phyloP scores from a whole-genome alignment of 768 basidiomycete genomes.

The Tulasnella sp. region DNA sequence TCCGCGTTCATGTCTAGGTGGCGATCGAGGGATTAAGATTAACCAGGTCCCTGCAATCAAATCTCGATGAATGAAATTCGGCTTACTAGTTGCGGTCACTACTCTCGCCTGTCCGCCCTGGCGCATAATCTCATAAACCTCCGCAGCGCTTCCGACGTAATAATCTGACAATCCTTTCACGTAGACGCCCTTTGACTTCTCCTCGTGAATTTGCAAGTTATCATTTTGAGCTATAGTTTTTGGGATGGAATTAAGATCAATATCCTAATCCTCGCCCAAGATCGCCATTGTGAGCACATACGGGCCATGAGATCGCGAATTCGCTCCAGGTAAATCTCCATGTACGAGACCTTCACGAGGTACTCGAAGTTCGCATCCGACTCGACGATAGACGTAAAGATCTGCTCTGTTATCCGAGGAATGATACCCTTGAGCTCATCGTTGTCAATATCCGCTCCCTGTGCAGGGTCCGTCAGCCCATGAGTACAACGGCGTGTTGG shows the following conservation, averaged over 20 bases:
- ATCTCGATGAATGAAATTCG: not conserved
- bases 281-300: conserved; percentile 44
- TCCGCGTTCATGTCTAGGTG: conserved; percentile 96
- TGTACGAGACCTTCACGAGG: conserved; percentile 98
- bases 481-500: conserved; percentile 23
- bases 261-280: not conserved
- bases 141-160: conserved; percentile 91
- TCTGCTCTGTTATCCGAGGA: conserved; percentile 97
- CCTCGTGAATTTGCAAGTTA: conserved; percentile 97
- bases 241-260: not conserved
- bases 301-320: conserved; percentile 94
- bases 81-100: conserved; percentile 89
- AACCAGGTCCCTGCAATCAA: not conserved
- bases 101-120: conserved; percentile 89
- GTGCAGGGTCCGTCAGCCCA: conserved; percentile 9
- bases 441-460: conserved; percentile 97
- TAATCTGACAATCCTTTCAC: conserved; percentile 97
- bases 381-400: conserved; percentile 95
- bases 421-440: conserved; percentile 93
- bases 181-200: conserved; percentile 95
- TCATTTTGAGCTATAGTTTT: conserved; percentile 80
- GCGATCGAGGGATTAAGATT: not conserved
- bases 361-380: conserved; percentile 95
- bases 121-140: conserved; percentile 99
- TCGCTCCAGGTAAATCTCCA: conserved; percentile 98